These are phyloP conservation scores for Eucalyptus cladocalyx DNA, from an alignment of 345 rosid species.

Conservation along the genomic window DNA sequence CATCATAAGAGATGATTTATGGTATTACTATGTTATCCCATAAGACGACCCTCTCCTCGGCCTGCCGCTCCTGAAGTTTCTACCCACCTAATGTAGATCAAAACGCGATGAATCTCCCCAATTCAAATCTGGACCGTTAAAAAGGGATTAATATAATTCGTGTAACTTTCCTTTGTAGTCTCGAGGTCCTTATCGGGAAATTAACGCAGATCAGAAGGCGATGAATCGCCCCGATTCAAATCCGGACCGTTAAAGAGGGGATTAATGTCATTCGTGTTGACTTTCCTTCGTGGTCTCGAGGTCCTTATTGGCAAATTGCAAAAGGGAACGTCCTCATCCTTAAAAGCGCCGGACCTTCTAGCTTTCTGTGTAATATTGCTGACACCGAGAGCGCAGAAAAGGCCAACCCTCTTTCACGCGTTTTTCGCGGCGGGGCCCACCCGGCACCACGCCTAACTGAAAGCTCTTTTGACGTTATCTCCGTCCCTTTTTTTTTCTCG, in stretches of 20 bases:
- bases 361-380: background rate
- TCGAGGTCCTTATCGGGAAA: too few species aligned
- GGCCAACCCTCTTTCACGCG: background rate
- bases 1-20: background rate
- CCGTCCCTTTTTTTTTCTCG: background rate
- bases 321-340: background rate
- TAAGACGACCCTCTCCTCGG: background rate
- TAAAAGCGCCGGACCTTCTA: background rate
- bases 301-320: background rate
- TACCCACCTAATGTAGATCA: background rate
- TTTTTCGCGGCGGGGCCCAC: background rate
- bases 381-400: background rate
- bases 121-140: background rate
- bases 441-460: background rate
- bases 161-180: background rate
- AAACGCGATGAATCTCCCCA: background rate
- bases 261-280: accelerated
- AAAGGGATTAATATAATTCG: background rate
- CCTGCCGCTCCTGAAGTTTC: accelerated
- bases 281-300: background rate
- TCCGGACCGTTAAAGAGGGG: background rate
- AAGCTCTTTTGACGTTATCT: background rate
- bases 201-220: background rate
- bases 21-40: background rate
- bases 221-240: background rate